phyloP scores from a whole-genome alignment of 306 rosid genomes.

The Canavalia ensiformis region DNA sequence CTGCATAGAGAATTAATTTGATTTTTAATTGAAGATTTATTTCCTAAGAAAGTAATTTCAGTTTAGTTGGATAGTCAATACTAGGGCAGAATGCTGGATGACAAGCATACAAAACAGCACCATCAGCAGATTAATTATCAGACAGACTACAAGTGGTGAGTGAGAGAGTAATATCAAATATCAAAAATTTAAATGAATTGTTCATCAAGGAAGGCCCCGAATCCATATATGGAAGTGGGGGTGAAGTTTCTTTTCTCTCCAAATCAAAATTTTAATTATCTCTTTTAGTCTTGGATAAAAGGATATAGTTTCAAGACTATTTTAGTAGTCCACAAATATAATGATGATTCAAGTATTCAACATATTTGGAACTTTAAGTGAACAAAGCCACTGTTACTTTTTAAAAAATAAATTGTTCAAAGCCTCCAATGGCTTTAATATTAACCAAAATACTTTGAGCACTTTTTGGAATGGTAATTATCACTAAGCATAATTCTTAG shows the following conservation, averaged over 20 bases:
- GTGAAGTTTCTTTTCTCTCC: too few species aligned
- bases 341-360: constrained; percentile 23
- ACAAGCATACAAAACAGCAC: constrained; percentile 11
- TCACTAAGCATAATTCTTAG: not conserved
- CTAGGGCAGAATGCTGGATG: not conserved
- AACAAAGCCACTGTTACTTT: not conserved
- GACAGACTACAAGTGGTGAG: not conserved
- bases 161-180: not conserved
- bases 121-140: not conserved
- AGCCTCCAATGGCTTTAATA: constrained; percentile 1
- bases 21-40: constrained; percentile 1
- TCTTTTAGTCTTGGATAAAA: not conserved
- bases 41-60: constrained; percentile 22
- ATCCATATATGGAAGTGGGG: too few species aligned
- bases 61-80: not conserved
- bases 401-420: not conserved
- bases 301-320: not conserved
- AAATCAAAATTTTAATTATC: too few species aligned
- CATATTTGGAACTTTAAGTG: not conserved
- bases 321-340: not conserved
- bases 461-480: not conserved
- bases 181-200: not conserved
- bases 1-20: constrained; percentile 2
- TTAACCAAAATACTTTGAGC: not conserved
- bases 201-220: too few species aligned